Evolutionary conservation across 352 stramenopile species (phyloP).

Genomic region (Phytopythium boreale): DNA sequence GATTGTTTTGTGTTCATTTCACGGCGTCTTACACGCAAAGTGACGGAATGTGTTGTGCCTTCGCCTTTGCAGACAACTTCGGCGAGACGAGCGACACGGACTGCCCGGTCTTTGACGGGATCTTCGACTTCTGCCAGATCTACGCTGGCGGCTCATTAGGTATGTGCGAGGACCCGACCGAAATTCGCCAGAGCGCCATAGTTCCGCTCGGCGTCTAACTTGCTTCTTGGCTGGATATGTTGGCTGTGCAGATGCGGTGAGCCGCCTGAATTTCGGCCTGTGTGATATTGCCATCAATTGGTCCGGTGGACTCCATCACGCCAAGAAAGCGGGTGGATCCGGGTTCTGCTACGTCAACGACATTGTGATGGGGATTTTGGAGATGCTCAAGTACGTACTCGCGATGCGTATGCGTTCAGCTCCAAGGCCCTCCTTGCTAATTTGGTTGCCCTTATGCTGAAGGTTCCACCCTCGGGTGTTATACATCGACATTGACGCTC

Average conservation of each 20-base stretch:
- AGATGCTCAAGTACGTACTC: slow-evolving; percentile 93
- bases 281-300: slow-evolving; percentile 98
- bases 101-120: slow-evolving; percentile 98
- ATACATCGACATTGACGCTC: slow-evolving; percentile 99
- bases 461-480: slow-evolving; percentile 92
- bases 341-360: slow-evolving; percentile 98
- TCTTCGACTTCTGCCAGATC: slow-evolving; percentile 98
- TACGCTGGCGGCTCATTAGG: slow-evolving; percentile 95
- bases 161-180: slow-evolving; percentile 15
- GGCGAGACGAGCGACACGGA: slow-evolving; percentile 92
- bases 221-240: neutral
- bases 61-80: slow-evolving; percentile 85
- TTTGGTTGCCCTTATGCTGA: neutral
- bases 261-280: slow-evolving; percentile 94
- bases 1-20: neutral
- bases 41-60: slow-evolving; percentile 3
- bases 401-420: neutral
- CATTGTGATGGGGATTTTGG: slow-evolving; percentile 97
- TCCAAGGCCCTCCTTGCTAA: neutral
- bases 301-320: slow-evolving; percentile 96
- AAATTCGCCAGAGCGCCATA: neutral
- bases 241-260: slow-evolving; percentile 86
- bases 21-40: neutral
- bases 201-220: neutral
- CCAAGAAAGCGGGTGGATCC: slow-evolving; percentile 94